Evolutionary conservation across 805 yeast genomes (phyloP).

Genomic region (Pichia nakasei): DNA sequence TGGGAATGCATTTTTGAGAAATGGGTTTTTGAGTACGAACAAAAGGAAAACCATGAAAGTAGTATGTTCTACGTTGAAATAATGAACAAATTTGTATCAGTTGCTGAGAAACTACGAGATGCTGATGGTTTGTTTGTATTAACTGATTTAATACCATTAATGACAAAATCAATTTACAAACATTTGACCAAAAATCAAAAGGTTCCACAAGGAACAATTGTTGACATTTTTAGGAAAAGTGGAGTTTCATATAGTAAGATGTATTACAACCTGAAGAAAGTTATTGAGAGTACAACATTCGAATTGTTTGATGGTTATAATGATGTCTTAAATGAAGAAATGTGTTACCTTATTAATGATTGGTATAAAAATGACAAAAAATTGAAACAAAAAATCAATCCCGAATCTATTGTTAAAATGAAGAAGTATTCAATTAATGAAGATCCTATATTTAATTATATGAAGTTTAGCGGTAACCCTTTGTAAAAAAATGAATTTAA

Average conservation of each 20-base stretch:
- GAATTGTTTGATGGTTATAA: constrained; percentile 43
- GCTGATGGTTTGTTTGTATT: constrained; percentile 79
- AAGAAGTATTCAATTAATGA: constrained; percentile 38
- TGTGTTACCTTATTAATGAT: constrained; percentile 51
- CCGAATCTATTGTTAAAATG: constrained; percentile 36
- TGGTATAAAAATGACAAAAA: constrained; percentile 64
- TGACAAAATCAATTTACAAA: constrained; percentile 44
- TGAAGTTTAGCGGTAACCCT: constrained; percentile 32
- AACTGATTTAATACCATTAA: constrained; percentile 55
- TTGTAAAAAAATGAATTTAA: no score
- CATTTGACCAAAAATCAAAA: constrained; percentile 12
- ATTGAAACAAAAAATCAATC: constrained; percentile 47
- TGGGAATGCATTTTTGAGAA: constrained; percentile 70
- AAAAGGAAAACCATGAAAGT: constrained; percentile 13
- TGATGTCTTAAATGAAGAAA: constrained; percentile 37
- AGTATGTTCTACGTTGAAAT: constrained; percentile 33
- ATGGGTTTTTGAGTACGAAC: constrained; percentile 27
- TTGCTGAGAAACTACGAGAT: constrained; percentile 54
- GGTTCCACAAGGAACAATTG: constrained; percentile 40
- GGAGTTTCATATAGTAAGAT: constrained; percentile 59
- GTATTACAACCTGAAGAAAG: constrained; percentile 53
- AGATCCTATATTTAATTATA: constrained; percentile 51
- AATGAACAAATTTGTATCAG: constrained; percentile 30
- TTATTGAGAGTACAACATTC: constrained; percentile 50
- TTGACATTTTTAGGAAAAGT: constrained; percentile 53